These are phyloP conservation scores for Arxiozyma heterogenica DNA, from an alignment of 1,139 yeast species.

Conservation along the genomic window DNA sequence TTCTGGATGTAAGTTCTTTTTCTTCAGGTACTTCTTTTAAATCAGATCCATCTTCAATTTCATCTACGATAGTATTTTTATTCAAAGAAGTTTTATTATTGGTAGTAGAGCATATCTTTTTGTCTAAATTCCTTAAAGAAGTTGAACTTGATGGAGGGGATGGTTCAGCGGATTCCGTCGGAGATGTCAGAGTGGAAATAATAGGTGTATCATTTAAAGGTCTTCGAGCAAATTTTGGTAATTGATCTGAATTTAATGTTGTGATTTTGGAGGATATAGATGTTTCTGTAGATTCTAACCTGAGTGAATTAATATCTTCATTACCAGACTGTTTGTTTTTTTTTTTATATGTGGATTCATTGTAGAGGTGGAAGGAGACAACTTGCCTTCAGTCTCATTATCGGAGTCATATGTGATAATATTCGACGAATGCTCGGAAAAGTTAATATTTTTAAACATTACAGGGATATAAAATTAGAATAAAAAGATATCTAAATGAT, in stretches of 20 bases:
- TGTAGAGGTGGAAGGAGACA: slow-evolving; percentile 1
- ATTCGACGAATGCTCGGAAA: background rate
- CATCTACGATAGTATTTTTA: background rate
- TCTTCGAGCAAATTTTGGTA: slow-evolving; percentile 56
- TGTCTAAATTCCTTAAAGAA: slow-evolving; percentile 7
- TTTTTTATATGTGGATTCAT: background rate
- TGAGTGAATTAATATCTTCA: background rate
- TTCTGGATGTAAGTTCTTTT: background rate
- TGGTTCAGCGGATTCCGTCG: slow-evolving; percentile 32
- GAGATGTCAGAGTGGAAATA: slow-evolving; percentile 45
- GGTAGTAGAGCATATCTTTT: background rate
- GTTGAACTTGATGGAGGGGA: slow-evolving; percentile 23
- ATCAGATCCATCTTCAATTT: background rate
- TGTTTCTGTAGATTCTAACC: background rate
- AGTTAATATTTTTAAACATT: slow-evolving; percentile 9
- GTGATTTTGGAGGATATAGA: background rate
- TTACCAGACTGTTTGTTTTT: background rate
- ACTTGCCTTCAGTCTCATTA: background rate
- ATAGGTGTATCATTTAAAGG: slow-evolving; percentile 69
- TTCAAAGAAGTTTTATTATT: background rate
- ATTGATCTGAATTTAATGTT: background rate
- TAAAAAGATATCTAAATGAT: background rate
- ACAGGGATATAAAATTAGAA: background rate
- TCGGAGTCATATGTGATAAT: slow-evolving; percentile 6
- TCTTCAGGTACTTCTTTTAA: background rate